Percentiles rank a stretch among this genome's conserved stretches.
These are phyloP conservation scores for Cudoniella acicularis DNA, from an alignment of 495 filamentous ascomycete species.

Conservation along the genomic window DNA sequence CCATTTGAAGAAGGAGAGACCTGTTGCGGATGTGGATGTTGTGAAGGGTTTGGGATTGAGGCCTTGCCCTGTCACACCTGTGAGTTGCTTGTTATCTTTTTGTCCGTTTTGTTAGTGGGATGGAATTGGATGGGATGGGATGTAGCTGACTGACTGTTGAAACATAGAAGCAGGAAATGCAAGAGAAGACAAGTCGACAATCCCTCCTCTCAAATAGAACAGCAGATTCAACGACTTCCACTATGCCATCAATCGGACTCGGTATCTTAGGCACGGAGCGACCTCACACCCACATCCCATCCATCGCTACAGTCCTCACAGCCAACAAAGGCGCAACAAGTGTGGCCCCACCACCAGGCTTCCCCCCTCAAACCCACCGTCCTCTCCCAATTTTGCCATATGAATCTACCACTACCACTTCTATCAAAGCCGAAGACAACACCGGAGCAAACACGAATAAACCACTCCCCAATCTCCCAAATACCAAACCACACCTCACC, in stretches of 20 bases:
- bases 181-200: background rate
- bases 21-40: slow-evolving; percentile 15
- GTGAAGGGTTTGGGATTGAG: slow-evolving; percentile 23
- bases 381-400: no score
- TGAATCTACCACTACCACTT: no score
- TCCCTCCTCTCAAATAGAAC: background rate
- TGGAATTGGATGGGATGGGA: no score
- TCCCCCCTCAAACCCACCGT: no score
- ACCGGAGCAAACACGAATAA: no score
- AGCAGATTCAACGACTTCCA: background rate
- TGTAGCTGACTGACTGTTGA: no score
- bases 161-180: no score
- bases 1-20: slow-evolving; percentile 15
- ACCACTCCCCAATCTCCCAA: no score
- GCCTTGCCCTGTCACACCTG: slow-evolving; percentile 4
- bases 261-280: background rate
- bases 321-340: background rate
- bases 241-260: background rate
- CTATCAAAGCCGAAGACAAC: no score
- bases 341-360: no score
- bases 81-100: background rate
- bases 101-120: background rate
- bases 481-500: no score
- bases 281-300: background rate
- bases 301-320: background rate